A percentile compares a stretch with the other conserved stretches of the same genome.
Evolutionary conservation across 306 rosid genomes (phyloP).

Genomic region (Mimosa pudica): DNA sequence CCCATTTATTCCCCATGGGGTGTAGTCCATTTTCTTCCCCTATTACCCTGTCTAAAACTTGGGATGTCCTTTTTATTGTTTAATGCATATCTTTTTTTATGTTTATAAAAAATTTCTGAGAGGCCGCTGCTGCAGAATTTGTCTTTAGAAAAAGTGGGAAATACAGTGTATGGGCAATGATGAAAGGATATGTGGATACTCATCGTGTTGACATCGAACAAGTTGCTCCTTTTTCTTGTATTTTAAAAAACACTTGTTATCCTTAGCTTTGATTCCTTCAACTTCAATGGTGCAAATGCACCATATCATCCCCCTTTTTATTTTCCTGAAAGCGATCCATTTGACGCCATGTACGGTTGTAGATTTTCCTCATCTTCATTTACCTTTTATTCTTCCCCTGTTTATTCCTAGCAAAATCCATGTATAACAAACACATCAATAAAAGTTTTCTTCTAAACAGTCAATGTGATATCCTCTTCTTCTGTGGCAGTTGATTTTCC

Average conservation of each 20-base stretch:
- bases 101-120: background rate
- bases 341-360: conserved; percentile 25
- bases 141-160: conserved; percentile 36
- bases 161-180: conserved; percentile 29
- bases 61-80: background rate
- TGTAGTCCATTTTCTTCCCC: background rate
- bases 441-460: too few species aligned
- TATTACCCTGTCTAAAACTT: background rate
- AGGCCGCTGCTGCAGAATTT: background rate
- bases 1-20: too few species aligned
- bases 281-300: conserved; percentile 43
- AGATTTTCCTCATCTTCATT: conserved; percentile 24
- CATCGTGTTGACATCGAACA: conserved; percentile 35
- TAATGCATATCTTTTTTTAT: background rate
- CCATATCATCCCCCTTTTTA: conserved; percentile 32
- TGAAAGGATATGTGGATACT: conserved; percentile 24
- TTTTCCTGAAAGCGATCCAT: conserved; percentile 36
- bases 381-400: background rate
- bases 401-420: background rate
- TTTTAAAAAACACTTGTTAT: conserved; percentile 21
- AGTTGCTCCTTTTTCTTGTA: background rate
- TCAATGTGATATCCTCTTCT: too few species aligned
- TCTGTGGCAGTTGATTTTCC: too few species aligned
- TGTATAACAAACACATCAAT: too few species aligned
- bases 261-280: conserved; percentile 38